Conservation (phyloP, 306 rosid species). For the Alnus glutinosa region DNA sequence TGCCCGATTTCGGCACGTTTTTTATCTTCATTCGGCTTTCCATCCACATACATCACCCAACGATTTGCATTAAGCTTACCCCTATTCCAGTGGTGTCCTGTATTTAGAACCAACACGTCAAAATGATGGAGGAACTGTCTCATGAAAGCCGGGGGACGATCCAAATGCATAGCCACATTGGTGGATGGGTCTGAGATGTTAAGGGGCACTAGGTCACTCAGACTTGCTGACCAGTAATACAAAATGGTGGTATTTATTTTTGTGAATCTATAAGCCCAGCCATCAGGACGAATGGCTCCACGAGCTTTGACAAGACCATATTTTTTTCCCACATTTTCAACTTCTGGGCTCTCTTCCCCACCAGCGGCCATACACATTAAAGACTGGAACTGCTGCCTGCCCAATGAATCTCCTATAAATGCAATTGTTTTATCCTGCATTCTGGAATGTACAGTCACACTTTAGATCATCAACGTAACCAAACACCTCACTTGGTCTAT, state of each 20-base stretch:
- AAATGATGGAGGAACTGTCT: slow-evolving; percentile 58
- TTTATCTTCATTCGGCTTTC: slow-evolving; percentile 58
- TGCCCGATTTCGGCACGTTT: slow-evolving; percentile 48
- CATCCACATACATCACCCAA: slow-evolving; percentile 82
- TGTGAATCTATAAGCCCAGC: slow-evolving; percentile 89
- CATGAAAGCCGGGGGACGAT: slow-evolving; percentile 84
- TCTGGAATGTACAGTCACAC: slow-evolving; percentile 50
- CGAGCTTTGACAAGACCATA: slow-evolving; percentile 74
- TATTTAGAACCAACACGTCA: slow-evolving; percentile 82
- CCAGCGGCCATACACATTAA: slow-evolving; percentile 90
- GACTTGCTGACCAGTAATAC: slow-evolving; percentile 94
- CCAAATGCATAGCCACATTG: slow-evolving; percentile 87
- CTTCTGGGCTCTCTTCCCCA: slow-evolving; percentile 68
- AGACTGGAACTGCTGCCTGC: slow-evolving; percentile 91
- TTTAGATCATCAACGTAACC: slow-evolving; percentile 27
- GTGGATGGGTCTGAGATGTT: slow-evolving; percentile 45
- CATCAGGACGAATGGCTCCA: slow-evolving; percentile 90
- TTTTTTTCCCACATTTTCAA: slow-evolving; percentile 67
- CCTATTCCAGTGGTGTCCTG: slow-evolving; percentile 97
- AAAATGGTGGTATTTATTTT: slow-evolving; percentile 79
- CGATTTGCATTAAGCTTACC: slow-evolving; percentile 73
- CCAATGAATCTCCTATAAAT: slow-evolving; percentile 85
- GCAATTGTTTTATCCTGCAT: slow-evolving; percentile 93
- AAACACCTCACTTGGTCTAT: neutral
- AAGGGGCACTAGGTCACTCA: slow-evolving; percentile 72